Base-by-base conservation (phyloP, 2,329 filamentous ascomycete genomes). In the Dothiorella sarmentorum region DNA sequence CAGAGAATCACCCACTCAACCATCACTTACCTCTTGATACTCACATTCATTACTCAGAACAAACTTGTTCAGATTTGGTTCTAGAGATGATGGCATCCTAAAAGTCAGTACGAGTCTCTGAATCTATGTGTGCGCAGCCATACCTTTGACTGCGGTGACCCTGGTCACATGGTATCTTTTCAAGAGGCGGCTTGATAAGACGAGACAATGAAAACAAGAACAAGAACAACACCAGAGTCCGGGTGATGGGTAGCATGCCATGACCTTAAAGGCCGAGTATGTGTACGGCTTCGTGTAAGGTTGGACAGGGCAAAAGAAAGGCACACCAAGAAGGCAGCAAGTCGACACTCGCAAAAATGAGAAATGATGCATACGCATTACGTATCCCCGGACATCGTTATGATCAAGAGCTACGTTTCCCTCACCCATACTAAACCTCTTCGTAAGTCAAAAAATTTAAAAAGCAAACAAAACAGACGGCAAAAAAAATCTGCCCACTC, bases 1-100 rank as follows among this genome's bases (percentile, higher is more conserved):
- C n/a, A n/a, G n/a, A n/a, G n/a, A n/a, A n/a, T n/a, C n/a, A n/a
- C n/a, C n/a, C n/a, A n/a, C n/a, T n/a, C n/a, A n/a, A n/a, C n/a
- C n/a, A n/a, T n/a, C n/a, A n/a, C n/a, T n/a, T n/a, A n/a, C n/a
- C n/a, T n/a, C n/a, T n/a, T n/a, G n/a, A n/a, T n/a, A n/a, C n/a
- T n/a, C n/a, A n/a, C n/a, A n/a, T n/a, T n/a, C n/a, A n/a, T n/a
- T n/a, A n/a, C n/a, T n/a, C n/a, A n/a, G 62, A 11, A 64, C 56
- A 47, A 63, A 63, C 31, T 44, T 64, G 10, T 64, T 64, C 59
- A 52, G 60, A 2, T 64, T 60, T 31, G 37, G 57, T 10, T 2
- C 42, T 10, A 37, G 49, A 20, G 37, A 45, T 22, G 52, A 37
- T 7, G 44, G 37, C 7, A 15, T 61, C 2, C 18, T 43, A n/a